Conservation (phyloP, 331 rosid species). For the Spiraea crenata region DNA sequence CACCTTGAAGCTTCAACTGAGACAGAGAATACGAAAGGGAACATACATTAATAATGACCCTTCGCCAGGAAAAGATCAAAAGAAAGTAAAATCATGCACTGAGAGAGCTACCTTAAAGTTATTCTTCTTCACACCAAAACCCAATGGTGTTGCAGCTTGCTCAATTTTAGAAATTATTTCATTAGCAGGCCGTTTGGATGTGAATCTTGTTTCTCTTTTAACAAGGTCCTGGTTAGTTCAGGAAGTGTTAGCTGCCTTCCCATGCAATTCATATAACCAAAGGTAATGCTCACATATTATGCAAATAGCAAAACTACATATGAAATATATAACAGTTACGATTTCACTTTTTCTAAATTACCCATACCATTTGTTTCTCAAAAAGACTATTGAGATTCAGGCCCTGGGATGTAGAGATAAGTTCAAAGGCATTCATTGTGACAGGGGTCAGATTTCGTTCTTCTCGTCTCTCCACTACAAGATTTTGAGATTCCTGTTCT, state of each 20-base stretch:
- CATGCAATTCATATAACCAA: not conserved
- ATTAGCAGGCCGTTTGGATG: conserved; percentile 80
- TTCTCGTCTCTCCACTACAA: conserved; percentile 77
- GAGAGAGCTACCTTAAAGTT: conserved; percentile 61
- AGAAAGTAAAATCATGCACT: not conserved
- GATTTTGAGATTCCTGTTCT: conserved; percentile 56
- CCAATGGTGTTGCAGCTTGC: conserved; percentile 74
- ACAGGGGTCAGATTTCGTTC: conserved; percentile 55
- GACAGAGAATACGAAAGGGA: conserved; percentile 6
- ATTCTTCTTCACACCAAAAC: conserved; percentile 87
- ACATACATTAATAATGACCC: not conserved
- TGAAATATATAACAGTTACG: not conserved
- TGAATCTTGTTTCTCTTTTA: conserved; percentile 83
- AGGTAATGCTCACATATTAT: not conserved
- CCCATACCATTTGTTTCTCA: conserved; percentile 87
- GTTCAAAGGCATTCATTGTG: conserved; percentile 96
- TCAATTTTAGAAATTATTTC: conserved; percentile 86
- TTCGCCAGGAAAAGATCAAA: not conserved
- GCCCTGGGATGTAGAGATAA: conserved; percentile 90
- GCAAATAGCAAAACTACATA: conserved; percentile 18
- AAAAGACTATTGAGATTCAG: conserved; percentile 83
- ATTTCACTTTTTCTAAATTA: not conserved
- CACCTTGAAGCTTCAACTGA: conserved; percentile 89
- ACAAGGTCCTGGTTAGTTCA: conserved; percentile 61
- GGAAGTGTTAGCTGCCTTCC: conserved; percentile 20